Evolutionary conservation across 257 asterid species (phyloP).

Genomic region (Nicotiana tabacum): DNA sequence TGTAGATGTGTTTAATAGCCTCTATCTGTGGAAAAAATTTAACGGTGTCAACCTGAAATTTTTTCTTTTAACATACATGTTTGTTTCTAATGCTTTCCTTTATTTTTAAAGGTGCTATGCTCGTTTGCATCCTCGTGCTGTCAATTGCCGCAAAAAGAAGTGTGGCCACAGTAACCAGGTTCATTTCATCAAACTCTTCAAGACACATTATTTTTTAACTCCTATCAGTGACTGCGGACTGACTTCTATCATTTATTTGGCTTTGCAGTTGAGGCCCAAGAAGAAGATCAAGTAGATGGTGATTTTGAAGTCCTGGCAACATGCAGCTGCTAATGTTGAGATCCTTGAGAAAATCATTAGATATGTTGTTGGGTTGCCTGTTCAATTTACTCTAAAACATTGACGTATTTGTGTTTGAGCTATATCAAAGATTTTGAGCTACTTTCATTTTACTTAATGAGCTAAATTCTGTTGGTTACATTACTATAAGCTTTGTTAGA

Average conservation of each 20-base stretch:
- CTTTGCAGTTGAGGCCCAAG: constrained; percentile 18
- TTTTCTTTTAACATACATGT: background rate
- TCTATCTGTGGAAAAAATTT: background rate
- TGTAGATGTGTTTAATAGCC: background rate
- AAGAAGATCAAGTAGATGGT: constrained; percentile 16
- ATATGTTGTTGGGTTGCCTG: background rate
- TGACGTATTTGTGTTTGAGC: background rate
- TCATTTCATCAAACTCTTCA: background rate
- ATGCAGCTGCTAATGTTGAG: constrained; percentile 3
- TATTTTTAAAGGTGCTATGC: constrained; percentile 10
- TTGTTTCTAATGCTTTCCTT: background rate
- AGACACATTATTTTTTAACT: background rate
- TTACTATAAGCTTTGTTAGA: background rate
- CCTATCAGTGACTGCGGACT: background rate
- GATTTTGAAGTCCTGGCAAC: background rate
- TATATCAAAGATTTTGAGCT: background rate
- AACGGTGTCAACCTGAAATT: background rate
- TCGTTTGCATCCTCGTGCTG: constrained; percentile 16
- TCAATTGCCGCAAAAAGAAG: constrained; percentile 17
- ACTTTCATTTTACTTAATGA: background rate
- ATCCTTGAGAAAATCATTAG: background rate
- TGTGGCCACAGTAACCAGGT: constrained; percentile 17
- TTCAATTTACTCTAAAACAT: background rate
- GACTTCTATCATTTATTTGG: background rate
- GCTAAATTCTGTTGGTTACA: background rate